Percentiles rank a stretch among this genome's conserved stretches.
Evolutionary conservation across 169 alveolate genomes (phyloP).

Genomic region (Babesia bigemina): DNA sequence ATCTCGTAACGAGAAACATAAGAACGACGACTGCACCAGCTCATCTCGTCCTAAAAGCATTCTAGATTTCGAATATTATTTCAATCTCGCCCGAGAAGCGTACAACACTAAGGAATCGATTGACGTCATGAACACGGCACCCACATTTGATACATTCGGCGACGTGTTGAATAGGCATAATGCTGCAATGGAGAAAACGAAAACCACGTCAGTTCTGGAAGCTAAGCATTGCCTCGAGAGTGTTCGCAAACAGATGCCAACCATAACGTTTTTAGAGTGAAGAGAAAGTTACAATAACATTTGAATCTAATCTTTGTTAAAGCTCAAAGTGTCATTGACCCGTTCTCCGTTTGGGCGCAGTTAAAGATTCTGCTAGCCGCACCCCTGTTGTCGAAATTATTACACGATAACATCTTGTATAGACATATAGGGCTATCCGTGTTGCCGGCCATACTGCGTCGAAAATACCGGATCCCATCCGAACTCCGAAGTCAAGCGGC

Average conservation of each 20-base stretch:
- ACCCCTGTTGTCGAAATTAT: too few relatives aligned
- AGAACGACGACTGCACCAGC: too few relatives aligned
- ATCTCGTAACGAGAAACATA: neutral
- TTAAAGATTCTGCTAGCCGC: too few relatives aligned
- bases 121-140: neutral
- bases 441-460: constrained; percentile 87
- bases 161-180: neutral
- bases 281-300: too few relatives aligned
- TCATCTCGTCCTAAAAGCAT: neutral
- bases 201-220: neutral
- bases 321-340: too few relatives aligned
- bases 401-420: too few relatives aligned
- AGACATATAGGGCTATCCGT: neutral
- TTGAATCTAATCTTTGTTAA: too few relatives aligned
- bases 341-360: too few relatives aligned
- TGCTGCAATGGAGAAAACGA: neutral
- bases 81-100: constrained; percentile 23
- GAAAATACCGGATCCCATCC: constrained; percentile 88
- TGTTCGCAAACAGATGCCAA: neutral
- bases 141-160: constrained; percentile 2
- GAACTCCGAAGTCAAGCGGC: constrained; percentile 90
- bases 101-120: neutral
- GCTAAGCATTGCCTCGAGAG: neutral
- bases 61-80: constrained; percentile 20
- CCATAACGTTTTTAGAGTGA: constrained; percentile 3